Evolutionary conservation across 2,329 filamentous ascomycete species (phyloP).

Genomic region (Fusarium oxysporum): DNA sequence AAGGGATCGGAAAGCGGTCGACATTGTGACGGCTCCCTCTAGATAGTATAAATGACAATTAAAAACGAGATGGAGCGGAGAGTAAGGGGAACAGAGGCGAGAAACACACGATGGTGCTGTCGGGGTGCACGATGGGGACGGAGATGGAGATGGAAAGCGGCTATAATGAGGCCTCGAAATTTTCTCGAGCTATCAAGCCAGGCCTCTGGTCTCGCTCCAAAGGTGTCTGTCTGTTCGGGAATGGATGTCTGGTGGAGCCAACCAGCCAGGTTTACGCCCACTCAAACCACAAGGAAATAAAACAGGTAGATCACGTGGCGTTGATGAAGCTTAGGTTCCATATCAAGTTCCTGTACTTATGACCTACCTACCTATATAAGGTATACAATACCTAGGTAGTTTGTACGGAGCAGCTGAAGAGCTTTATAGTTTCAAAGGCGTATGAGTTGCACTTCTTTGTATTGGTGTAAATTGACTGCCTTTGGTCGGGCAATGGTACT

Average conservation of each 20-base stretch:
- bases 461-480: neutral
- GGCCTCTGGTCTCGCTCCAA: conserved; percentile 21
- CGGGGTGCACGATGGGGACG: conserved; percentile 4
- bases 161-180: conserved; percentile 50
- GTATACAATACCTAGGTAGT: no score
- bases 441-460: neutral
- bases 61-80: conserved; percentile 39
- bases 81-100: conserved; percentile 18
- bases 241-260: conserved; percentile 35
- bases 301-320: conserved; percentile 41
- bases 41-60: conserved; percentile 43
- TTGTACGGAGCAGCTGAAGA: neutral
- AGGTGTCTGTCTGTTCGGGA: conserved; percentile 24
- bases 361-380: no score
- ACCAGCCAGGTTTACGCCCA: conserved; percentile 32
- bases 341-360: neutral
- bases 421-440: neutral
- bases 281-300: conserved; percentile 27
- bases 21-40: conserved; percentile 69
- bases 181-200: conserved; percentile 50
- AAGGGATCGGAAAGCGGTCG: conserved; percentile 81
- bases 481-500: no score
- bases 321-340: neutral
- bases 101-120: conserved; percentile 41
- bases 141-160: conserved; percentile 30